Base-by-base conservation (phyloP, 2,329 filamentous ascomycete genomes). In the Aspergillus puulaauensis region DNA sequence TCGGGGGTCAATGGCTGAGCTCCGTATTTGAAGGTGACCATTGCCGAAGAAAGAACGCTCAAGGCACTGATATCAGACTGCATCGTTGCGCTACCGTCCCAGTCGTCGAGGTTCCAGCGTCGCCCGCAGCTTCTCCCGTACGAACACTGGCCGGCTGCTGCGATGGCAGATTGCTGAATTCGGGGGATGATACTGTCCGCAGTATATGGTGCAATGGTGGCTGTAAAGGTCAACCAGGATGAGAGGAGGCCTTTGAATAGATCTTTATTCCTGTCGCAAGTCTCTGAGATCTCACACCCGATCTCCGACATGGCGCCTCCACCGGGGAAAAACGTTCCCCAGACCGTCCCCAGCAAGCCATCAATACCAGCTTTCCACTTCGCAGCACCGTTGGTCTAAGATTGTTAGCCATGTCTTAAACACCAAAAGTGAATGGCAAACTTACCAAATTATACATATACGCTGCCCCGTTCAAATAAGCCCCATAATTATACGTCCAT, bases 201-300 rank as follows among this genome's bases (percentile, higher is more conserved):
- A 1, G 83, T 86, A 54, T 80, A 81, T 0, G 89, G 88, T 0
- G 83, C 87, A 23, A 91, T 64, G 64, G 87, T 82, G 4, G 85
- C 83, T 4, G 84, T 79, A 33, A 83, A 79, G 3, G 85, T 80
- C 64, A 91, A 75, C 86, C 87, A 90, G 24, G 87, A 83, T 64
- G 86, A 82, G 15, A 90, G 78, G 64, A 88, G 88, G 19, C 87
- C 87, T 74, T 91, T 91, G 82, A 89, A 92, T 2, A 83, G 86
- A 59, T 84, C 74, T 79, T 91, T 89, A 66, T 93, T 90, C 48
- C 83, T 81, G 54, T 87, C 87, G 76, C 90, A 95, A 40, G 78
- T 83, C 27, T 71, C 68, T 9, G 71, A 76, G 3, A 79, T 73
- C 65, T 92, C 89, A 74, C 90, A 93, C 12, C 86, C 80, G 3